Conservation (phyloP, 2,329 filamentous ascomycete genomes). For the Stagonosporopsis cucurbitacearum region DNA sequence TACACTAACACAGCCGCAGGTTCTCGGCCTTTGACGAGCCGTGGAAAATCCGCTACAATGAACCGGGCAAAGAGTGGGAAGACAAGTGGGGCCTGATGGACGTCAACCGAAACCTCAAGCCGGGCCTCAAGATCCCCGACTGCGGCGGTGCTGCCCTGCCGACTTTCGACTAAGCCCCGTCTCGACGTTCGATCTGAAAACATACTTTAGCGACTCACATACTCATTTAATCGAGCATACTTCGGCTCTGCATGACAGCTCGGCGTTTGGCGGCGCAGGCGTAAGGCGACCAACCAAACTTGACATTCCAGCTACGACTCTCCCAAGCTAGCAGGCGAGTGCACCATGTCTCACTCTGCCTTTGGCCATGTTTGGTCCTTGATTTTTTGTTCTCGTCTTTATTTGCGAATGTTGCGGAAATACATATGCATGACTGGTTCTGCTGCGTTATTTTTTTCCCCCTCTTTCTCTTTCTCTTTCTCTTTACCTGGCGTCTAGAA, state of each 20-base stretch:
- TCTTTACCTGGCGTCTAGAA: conserved; percentile 14
- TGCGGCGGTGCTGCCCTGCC: conserved; percentile 72
- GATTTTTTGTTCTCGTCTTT: conserved; percentile 9
- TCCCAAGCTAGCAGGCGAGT: background rate
- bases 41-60: conserved; percentile 84
- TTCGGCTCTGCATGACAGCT: conserved; percentile 29
- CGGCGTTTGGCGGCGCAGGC: conserved; percentile 30
- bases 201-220: conserved; percentile 13
- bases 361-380: conserved; percentile 15
- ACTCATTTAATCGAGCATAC: conserved; percentile 2
- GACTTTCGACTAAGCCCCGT: conserved; percentile 14
- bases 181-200: conserved; percentile 14
- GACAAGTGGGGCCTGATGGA: conserved; percentile 96
- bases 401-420: background rate
- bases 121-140: conserved; percentile 83
- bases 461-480: no score
- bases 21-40: conserved; percentile 97
- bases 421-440: conserved; percentile 19
- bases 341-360: conserved; percentile 16
- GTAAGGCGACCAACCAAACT: background rate
- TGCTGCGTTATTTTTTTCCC: background rate
- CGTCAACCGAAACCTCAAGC: conserved; percentile 80
- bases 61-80: conserved; percentile 75
- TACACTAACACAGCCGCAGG: conserved; percentile 49
- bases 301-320: background rate